phyloP scores from a whole-genome alignment of 2,329 filamentous ascomycete genomes.

The Dothistroma septosporum region DNA sequence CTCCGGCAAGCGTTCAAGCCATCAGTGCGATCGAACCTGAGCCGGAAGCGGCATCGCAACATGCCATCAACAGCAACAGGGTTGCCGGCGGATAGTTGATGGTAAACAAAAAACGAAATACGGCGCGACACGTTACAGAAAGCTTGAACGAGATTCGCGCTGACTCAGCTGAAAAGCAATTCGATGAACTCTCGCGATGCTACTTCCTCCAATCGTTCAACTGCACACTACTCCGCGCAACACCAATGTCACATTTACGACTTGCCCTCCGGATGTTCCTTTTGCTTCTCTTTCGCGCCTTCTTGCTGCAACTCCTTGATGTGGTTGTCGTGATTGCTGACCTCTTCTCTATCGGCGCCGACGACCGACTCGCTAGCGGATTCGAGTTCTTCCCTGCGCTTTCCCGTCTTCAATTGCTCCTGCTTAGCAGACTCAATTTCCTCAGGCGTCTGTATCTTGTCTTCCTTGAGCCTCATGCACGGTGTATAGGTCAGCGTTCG shows the following conservation, averaged over 20 bases:
- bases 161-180: background rate
- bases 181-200: background rate
- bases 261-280: slow-evolving; percentile 33
- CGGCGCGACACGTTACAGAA: background rate
- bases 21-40: background rate
- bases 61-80: background rate
- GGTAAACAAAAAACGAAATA: background rate
- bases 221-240: background rate
- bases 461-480: slow-evolving; percentile 39
- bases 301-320: slow-evolving; percentile 45
- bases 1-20: background rate
- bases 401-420: slow-evolving; percentile 41
- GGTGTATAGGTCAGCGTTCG: slow-evolving; percentile 33
- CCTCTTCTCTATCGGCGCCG: slow-evolving; percentile 41
- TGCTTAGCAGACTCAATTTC: slow-evolving; percentile 44
- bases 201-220: background rate
- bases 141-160: background rate
- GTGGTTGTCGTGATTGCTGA: slow-evolving; percentile 41
- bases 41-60: background rate
- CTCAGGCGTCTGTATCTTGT: slow-evolving; percentile 35
- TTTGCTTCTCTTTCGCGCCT: slow-evolving; percentile 40
- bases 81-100: background rate
- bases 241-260: slow-evolving; percentile 1
- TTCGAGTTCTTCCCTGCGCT: slow-evolving; percentile 42
- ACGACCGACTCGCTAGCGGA: slow-evolving; percentile 40